Evolutionary conservation across 2,329 filamentous ascomycete genomes (phyloP).

Genomic region (Kalmusia sp.): DNA sequence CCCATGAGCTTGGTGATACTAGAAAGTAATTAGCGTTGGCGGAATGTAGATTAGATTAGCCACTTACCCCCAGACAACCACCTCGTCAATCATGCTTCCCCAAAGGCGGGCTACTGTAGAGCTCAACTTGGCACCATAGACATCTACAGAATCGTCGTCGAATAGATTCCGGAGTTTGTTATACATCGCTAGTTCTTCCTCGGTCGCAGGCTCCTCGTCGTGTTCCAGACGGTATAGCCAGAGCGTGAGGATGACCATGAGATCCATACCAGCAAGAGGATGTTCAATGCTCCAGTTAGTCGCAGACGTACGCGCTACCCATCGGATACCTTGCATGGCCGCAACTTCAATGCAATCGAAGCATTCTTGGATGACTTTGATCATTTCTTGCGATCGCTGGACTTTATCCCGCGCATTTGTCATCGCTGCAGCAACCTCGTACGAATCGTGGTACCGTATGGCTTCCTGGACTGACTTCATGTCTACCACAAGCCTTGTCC

Average conservation of each 20-base stretch:
- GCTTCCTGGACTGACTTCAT: slow-evolving; percentile 96
- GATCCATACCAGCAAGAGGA: slow-evolving; percentile 91
- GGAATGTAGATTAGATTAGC: slow-evolving; percentile 11
- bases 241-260: slow-evolving; percentile 96
- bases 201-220: slow-evolving; percentile 88
- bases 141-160: slow-evolving; percentile 86
- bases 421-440: slow-evolving; percentile 97
- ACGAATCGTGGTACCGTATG: slow-evolving; percentile 93
- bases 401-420: slow-evolving; percentile 91
- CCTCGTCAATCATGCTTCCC: slow-evolving; percentile 98
- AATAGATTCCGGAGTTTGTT: slow-evolving; percentile 90
- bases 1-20: slow-evolving; percentile 96
- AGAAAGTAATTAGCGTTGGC: slow-evolving; percentile 53
- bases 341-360: slow-evolving; percentile 98
- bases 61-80: slow-evolving; percentile 98
- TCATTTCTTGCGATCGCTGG: slow-evolving; percentile 94
- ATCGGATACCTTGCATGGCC: slow-evolving; percentile 90
- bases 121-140: slow-evolving; percentile 83
- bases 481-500: slow-evolving; percentile 90
- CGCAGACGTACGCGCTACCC: slow-evolving; percentile 96
- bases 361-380: slow-evolving; percentile 97
- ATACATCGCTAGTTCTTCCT: slow-evolving; percentile 88
- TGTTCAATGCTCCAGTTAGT: slow-evolving; percentile 99
- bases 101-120: slow-evolving; percentile 94
- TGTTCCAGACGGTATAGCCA: slow-evolving; percentile 99